Base-by-base conservation (phyloP, 257 asterid genomes). In the Solanum chiquidenum region DNA sequence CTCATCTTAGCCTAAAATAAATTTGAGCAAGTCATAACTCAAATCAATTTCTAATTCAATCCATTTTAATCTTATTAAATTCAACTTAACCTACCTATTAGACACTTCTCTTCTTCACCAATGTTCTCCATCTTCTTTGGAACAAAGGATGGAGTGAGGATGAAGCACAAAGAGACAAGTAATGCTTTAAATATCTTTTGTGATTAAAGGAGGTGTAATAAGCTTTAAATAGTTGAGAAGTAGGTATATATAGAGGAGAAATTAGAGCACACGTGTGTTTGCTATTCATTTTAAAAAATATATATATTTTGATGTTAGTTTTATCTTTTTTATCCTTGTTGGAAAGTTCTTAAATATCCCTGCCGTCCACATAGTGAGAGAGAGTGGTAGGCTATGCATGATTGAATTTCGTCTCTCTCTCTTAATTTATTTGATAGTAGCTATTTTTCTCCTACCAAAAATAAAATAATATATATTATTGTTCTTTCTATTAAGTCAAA, bases 71-170 rank as follows among this genome's bases (percentile, higher is more conserved):
- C n/a, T 55, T 21, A 18, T 10, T 55, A 55, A 55, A 55, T 18
- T 55, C 9, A 55, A 18, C 10, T 20, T 52, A 52, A 52, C 10
- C n/a, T 52, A 7, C n/a, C 9, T 55, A 55, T 55, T 55, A 7
- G n/a, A 18, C 64, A 55, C 64, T 8, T 80, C 62, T 89, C 91
- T 33, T 92, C 94, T 49, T 89, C 96, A 62, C 90, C 93, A 18
- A 86, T 44, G 87, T 12, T 89, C 7, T 93, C 96, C 96, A 93
- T 92, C 4, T 52, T 52, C 62, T 52, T 16, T 18, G 62, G 10
- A 55, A 55, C 64, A 6, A 60, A 18, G 89, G 29, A 55, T 12
- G 33, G 52, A 68, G 49, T 34, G 18, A 37, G 64, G 64, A 18
- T 55, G 64, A 52, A 52, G 1, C 62, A 52, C 62, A 52, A 52